Evolutionary conservation across 345 rosid species (phyloP).

Genomic region (Rhodomyrtus tomentosa): DNA sequence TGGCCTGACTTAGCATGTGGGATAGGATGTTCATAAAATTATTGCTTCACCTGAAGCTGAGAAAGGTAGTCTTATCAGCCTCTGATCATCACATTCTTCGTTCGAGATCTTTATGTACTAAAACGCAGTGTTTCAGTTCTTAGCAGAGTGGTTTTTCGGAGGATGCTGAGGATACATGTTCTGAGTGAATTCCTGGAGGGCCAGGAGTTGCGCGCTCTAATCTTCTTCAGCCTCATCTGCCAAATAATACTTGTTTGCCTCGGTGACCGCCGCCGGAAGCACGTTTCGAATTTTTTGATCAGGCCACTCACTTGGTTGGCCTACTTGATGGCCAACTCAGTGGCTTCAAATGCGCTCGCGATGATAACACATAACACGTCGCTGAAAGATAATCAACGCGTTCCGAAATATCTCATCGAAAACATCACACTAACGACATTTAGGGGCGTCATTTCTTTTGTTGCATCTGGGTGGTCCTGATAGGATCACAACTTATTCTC

Average conservation of each 20-base stretch:
- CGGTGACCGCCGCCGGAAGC: constrained; percentile 5
- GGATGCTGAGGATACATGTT: too few species aligned
- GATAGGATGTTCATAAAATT: too few species aligned
- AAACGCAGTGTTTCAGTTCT: too few species aligned
- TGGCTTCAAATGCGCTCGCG: constrained; percentile 11
- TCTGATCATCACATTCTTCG: too few species aligned
- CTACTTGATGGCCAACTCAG: constrained; percentile 9
- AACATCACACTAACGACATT: background rate
- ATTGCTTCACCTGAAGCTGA: too few species aligned
- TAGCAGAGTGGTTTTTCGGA: too few species aligned
- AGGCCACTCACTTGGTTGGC: constrained; percentile 5
- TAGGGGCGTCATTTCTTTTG: constrained; percentile 33
- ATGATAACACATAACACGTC: background rate
- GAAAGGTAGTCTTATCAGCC: too few species aligned
- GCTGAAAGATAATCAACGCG: background rate
- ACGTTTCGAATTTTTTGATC: background rate
- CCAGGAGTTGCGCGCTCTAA: constrained; percentile 2
- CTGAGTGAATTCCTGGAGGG: background rate
- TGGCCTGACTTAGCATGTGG: too few species aligned
- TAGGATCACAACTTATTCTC: constrained; percentile 7
- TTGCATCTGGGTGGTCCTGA: constrained; percentile 38
- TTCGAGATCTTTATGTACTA: too few species aligned
- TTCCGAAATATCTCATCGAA: too few species aligned
- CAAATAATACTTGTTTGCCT: constrained; percentile 3
- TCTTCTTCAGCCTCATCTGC: constrained; percentile 9